These are phyloP conservation scores for Musa itinerans DNA, from an alignment of 176 grass and related monocot species.

Conservation along the genomic window DNA sequence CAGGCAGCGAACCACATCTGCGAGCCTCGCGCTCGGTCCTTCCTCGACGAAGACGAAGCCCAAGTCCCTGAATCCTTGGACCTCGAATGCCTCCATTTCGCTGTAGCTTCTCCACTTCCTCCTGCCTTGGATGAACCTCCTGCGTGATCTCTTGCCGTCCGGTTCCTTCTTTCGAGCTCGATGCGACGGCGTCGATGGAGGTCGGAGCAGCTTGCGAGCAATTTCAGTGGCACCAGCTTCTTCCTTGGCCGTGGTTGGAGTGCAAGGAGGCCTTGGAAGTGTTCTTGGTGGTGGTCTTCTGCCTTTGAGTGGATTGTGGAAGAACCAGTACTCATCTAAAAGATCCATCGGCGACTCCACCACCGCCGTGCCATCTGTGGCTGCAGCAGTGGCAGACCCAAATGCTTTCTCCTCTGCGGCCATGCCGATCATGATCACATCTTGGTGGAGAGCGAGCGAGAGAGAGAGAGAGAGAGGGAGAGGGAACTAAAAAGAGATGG, in stretches of 20 bases:
- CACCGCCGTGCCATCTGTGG: not conserved
- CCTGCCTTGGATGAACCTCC: slow-evolving; percentile 23
- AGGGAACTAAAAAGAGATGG: not conserved
- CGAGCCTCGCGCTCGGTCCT: slow-evolving; percentile 35
- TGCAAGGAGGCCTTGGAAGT: not conserved
- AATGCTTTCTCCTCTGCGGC: slow-evolving; percentile 4
- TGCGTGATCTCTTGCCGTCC: not conserved
- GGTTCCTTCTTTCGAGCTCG: not conserved
- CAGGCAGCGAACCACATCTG: slow-evolving; percentile 55
- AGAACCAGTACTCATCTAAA: slow-evolving; percentile 87
- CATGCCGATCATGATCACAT: not conserved
- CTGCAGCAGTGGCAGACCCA: not conserved
- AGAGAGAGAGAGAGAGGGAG: not conserved
- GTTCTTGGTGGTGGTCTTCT: not conserved
- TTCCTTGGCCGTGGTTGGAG: not conserved
- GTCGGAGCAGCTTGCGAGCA: slow-evolving; percentile 9
- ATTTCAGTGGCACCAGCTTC: not conserved
- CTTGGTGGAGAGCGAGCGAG: not conserved
- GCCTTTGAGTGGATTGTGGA: slow-evolving; percentile 41
- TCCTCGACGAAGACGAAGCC: slow-evolving; percentile 77
- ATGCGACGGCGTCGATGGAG: slow-evolving; percentile 39
- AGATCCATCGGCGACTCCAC: slow-evolving; percentile 27
- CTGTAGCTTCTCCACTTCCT: slow-evolving; percentile 55
- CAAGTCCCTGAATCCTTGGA: slow-evolving; percentile 84
- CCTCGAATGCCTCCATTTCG: slow-evolving; percentile 73